phyloP scores from a whole-genome alignment of 495 filamentous ascomycete genomes.

The Cudoniella acicularis region DNA sequence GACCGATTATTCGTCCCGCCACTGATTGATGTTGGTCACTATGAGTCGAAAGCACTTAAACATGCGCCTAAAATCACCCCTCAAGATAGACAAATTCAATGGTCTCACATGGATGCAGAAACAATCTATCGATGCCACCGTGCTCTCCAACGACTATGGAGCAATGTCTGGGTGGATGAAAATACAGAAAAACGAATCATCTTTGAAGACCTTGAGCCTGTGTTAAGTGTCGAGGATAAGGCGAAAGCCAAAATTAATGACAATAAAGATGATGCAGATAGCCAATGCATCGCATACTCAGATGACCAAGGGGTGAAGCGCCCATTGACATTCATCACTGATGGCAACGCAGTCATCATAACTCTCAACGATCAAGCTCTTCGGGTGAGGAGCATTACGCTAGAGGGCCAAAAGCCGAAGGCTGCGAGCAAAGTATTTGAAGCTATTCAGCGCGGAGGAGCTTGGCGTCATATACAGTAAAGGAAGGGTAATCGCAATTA shows the following conservation, averaged over 20 bases:
- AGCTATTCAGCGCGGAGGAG: too few relatives aligned
- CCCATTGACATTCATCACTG: background rate
- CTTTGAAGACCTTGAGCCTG: constrained; percentile 15
- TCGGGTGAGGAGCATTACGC: constrained; percentile 14
- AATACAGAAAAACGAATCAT: constrained; percentile 15
- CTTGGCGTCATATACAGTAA: too few relatives aligned
- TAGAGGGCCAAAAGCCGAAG: constrained; percentile 17
- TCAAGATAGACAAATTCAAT: constrained; percentile 15
- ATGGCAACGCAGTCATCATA: constrained; percentile 16
- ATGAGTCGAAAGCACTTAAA: background rate
- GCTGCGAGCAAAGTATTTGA: constrained; percentile 1
- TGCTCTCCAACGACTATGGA: constrained; percentile 22
- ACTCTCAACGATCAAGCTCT: background rate
- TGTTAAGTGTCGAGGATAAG: background rate
- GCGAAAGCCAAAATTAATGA: background rate
- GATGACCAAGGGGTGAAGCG: background rate
- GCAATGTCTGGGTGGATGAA: constrained; percentile 1
- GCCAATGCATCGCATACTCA: background rate
- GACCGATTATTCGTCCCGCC: constrained; percentile 64
- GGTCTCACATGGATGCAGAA: background rate
- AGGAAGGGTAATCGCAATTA: too few relatives aligned
- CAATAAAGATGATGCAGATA: too few relatives aligned
- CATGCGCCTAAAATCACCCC: constrained; percentile 22
- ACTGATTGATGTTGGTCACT: constrained; percentile 25
- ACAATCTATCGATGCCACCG: constrained; percentile 2